A percentile compares a stretch with the other conserved stretches of the same genome.
These are phyloP conservation scores for Boletus rubroflammeus DNA, from an alignment of 768 basidiomycete species.

Conservation along the genomic window DNA sequence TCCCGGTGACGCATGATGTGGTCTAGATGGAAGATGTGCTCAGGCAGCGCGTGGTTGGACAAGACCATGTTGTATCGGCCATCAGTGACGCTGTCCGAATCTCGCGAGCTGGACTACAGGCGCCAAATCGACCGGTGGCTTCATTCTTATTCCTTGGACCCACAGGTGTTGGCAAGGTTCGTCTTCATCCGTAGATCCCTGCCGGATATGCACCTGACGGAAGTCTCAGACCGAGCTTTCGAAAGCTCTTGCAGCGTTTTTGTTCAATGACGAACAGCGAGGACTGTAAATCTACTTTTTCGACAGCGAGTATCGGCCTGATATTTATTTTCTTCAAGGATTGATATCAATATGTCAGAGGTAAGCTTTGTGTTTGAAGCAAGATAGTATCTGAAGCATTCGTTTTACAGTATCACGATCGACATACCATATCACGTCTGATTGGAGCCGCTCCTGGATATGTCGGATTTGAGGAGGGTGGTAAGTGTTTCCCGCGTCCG, in stretches of 20 bases:
- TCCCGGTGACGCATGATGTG: neutral
- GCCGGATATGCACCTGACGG: neutral
- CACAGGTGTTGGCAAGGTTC: slow-evolving; percentile 80
- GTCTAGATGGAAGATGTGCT: slow-evolving; percentile 83
- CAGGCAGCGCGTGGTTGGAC: slow-evolving; percentile 76
- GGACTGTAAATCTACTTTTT: slow-evolving; percentile 59
- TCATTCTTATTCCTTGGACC: slow-evolving; percentile 91
- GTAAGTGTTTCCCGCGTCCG: slow-evolving; percentile 33
- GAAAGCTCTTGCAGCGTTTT: slow-evolving; percentile 82
- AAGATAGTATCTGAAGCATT: neutral
- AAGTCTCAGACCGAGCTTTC: slow-evolving; percentile 68
- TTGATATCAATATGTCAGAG: slow-evolving; percentile 96
- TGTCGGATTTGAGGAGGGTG: slow-evolving; percentile 71
- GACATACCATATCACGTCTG: slow-evolving; percentile 85
- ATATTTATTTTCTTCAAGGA: slow-evolving; percentile 39
- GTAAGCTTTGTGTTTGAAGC: slow-evolving; percentile 14
- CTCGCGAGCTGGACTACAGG: slow-evolving; percentile 86
- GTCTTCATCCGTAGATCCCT: neutral
- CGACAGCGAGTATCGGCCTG: neutral
- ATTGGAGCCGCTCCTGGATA: slow-evolving; percentile 94
- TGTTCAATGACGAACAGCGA: slow-evolving; percentile 86
- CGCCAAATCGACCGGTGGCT: slow-evolving; percentile 85
- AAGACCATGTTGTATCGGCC: slow-evolving; percentile 82
- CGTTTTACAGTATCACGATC: slow-evolving; percentile 70
- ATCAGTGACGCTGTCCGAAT: slow-evolving; percentile 91